Base-by-base conservation (phyloP, 2,329 filamentous ascomycete genomes). In the Talaromyces sp. region DNA sequence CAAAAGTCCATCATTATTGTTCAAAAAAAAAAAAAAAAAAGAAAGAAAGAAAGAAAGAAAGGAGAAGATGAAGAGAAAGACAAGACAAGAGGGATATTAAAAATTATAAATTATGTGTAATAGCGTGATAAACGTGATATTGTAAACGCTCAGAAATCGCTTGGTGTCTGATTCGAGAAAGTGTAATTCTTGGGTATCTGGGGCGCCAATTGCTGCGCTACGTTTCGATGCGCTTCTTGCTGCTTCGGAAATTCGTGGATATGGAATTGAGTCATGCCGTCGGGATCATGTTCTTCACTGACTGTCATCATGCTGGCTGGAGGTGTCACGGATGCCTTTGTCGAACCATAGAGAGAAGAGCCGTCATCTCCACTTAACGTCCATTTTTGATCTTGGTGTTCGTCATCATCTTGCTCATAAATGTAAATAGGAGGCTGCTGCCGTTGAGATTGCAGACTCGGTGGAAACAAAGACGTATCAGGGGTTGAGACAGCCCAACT, bases 161-260 rank as follows among this genome's bases (percentile, higher is more conserved):
- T 77, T 56, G 78, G 75, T 34, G 78, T 79, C 58, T 75, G 73
- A 67, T 81, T 80, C 63, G 78, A 75, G 63, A 82, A 82, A 11
- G 77, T 78, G 67, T 80, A 82, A 54, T 72, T 76, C 69, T 79
- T 80, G 6, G 77, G 76, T 69, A 76, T 77, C 65, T 80, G 77
- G 25, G 74, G 74, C 31, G 75, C 70, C 59, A 81, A 70, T 64
- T 80, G 78, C 64, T 81, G 77, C n/a, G 79, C 75, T 53, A 76
- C 74, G 65, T 76, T 77, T 25, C 76, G 76, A 67, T 80, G 77
- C n/a, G 75, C 75, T 68, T 79, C 74, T 63, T 78, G 76, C 66
- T 82, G 79, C 65, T 80, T 74, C 13, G 78, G 75, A 66, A 79
- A 82, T 66, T 81, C 79, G 59, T 79, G 77, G 59, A 81, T 80